Percentiles rank a stretch among this genome's conserved stretches.
Evolutionary conservation across 2,329 filamentous ascomycete species (phyloP).

Genomic region (Epichloe gansuensis): DNA sequence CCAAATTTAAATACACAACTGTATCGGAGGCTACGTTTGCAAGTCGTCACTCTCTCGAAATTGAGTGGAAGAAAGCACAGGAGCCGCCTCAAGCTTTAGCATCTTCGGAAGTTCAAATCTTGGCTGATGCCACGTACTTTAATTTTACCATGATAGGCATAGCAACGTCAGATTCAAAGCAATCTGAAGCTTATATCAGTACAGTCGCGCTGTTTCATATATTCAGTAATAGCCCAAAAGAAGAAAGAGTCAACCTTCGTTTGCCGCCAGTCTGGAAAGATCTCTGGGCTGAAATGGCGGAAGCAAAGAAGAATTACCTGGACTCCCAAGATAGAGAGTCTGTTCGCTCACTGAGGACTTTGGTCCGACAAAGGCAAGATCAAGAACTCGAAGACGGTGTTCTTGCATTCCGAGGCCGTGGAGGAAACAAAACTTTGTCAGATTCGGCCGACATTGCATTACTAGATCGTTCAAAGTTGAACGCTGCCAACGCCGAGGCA

Average conservation of each 20-base stretch:
- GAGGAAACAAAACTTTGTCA: slow-evolving; percentile 29
- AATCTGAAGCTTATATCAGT: slow-evolving; percentile 79
- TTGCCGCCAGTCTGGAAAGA: slow-evolving; percentile 74
- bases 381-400: slow-evolving; percentile 62
- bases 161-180: slow-evolving; percentile 60
- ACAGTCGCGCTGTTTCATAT: slow-evolving; percentile 72
- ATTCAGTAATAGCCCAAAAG: slow-evolving; percentile 63
- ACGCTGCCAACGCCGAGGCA: slow-evolving; percentile 30
- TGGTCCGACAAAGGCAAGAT: slow-evolving; percentile 56
- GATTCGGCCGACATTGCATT: slow-evolving; percentile 36
- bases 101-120: slow-evolving; percentile 30
- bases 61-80: slow-evolving; percentile 69
- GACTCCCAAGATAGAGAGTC: slow-evolving; percentile 58
- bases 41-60: slow-evolving; percentile 59
- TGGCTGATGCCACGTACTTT: slow-evolving; percentile 37
- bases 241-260: slow-evolving; percentile 72
- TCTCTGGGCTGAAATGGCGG: slow-evolving; percentile 68
- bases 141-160: slow-evolving; percentile 62
- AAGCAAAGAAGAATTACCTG: slow-evolving; percentile 53
- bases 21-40: slow-evolving; percentile 64
- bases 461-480: slow-evolving; percentile 30
- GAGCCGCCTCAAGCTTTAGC: slow-evolving; percentile 25
- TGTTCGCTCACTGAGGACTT: slow-evolving; percentile 54
- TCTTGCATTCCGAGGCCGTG: slow-evolving; percentile 60
- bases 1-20: slow-evolving; percentile 52